Evolutionary conservation across 306 rosid species (phyloP).

Genomic region (Vicia sativa): DNA sequence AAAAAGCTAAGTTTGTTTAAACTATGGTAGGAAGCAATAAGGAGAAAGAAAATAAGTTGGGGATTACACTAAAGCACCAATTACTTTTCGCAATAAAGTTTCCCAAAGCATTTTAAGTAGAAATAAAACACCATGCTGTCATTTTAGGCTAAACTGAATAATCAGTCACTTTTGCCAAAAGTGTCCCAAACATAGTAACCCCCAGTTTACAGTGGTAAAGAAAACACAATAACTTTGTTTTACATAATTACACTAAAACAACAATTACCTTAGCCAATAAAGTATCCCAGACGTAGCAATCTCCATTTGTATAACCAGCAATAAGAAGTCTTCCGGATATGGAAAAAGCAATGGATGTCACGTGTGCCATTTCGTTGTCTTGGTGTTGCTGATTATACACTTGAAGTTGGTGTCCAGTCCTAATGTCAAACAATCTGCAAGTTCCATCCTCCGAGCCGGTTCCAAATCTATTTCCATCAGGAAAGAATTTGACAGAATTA

Average conservation of each 20-base stretch:
- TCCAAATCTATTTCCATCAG: constrained; percentile 97
- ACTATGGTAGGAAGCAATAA: not conserved
- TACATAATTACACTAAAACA: constrained; percentile 27
- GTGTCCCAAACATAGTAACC: constrained; percentile 88
- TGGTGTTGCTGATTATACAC: constrained; percentile 66
- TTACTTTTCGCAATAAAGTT: not conserved
- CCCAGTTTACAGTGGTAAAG: constrained; percentile 16
- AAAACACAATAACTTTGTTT: constrained; percentile 14
- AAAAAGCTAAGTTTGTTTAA: constrained; percentile 26
- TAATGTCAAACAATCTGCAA: constrained; percentile 86
- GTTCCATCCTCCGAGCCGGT: constrained; percentile 98
- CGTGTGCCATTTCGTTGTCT: constrained; percentile 59
- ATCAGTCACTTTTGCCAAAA: constrained; percentile 64
- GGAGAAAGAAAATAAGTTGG: constrained; percentile 22
- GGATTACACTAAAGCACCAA: constrained; percentile 16
- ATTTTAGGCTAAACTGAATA: constrained; percentile 19
- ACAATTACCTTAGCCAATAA: constrained; percentile 78
- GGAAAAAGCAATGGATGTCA: constrained; percentile 90
- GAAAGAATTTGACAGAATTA: constrained; percentile 82
- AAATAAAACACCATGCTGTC: not conserved
- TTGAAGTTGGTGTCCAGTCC: constrained; percentile 98
- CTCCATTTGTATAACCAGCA: constrained; percentile 84
- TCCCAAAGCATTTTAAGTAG: not conserved
- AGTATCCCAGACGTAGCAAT: constrained; percentile 95
- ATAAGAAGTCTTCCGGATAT: constrained; percentile 94